Base-by-base conservation (phyloP, 2,329 filamentous ascomycete genomes). In the Sporothrix curviconia region DNA sequence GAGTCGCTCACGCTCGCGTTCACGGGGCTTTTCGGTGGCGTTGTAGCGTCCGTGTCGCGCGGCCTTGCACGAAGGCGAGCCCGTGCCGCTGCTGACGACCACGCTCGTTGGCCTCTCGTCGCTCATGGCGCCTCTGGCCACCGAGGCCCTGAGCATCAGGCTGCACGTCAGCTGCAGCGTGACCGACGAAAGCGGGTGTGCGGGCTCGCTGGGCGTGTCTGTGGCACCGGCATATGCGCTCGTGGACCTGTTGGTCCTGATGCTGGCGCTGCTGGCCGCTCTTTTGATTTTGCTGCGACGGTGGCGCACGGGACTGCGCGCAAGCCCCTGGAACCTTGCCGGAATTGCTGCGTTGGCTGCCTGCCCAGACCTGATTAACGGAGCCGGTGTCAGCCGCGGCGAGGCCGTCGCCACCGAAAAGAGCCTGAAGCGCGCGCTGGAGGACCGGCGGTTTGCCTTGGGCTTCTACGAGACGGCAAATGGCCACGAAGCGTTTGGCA, bases 1-100 rank as follows among this genome's bases (percentile, higher is more conserved):
- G 69, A 77, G 32, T 76, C 76, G 0, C 63, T 78, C 17, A 73
- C 70, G 9, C 66, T 77, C 5, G 68, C 72, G 54, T 77, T 75
- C 37, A 66, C 66, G 8, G 73, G 75, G 0, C 60, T 71, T 51
- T 7, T 28, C 9, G 56, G 51, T 46, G 28, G n/a, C n/a, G 66
- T 67, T 49, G 9, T 8, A 15, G 70, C 69, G 8, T 63, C 77
- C 7, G 34, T 70, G n/a, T 0, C 64, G 66, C 0, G 73, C 74
- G 0, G 61, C 73, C n/a, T 59, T 64, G 30, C 34, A 66, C 1
- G 66, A 68, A 30, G 70, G 70, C 1, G 69, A 74, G 1, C 65
- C 70, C 1, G 64, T 76, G 1, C 69, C 72, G 2, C 66, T 70
- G 46, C 58, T 76, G 8, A 74, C 72, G 0, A 72, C 71, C 1